Base-by-base conservation (phyloP, 805 yeast genomes). In the Wickerhamiella alocasiicola region DNA sequence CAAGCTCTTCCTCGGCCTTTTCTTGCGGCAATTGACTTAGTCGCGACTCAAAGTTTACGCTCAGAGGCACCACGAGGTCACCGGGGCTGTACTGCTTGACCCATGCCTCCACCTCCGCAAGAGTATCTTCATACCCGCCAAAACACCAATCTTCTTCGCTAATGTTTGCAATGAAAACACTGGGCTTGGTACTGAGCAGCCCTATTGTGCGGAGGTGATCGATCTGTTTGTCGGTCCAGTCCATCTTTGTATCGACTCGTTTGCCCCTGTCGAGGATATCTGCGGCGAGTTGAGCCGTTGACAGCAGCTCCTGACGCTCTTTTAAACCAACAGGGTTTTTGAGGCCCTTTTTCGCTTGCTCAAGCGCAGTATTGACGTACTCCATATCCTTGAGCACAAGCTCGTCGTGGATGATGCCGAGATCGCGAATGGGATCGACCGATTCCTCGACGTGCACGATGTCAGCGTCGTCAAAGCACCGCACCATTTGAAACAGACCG, bases 161-260 rank as follows among this genome's bases (percentile, higher is more conserved):
- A 15, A 82, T 76, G 53, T 85, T 85, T 45, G 83, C 67, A 36
- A 85, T 57, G 46, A 78, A 77, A 12, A 84, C 72, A 2, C 87
- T 75, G n/a, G 95, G 95, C 55, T 85, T 85, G 3, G 94, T 85
- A 1, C 95, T 84, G 37, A 85, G 61, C 38, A 85, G 71, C 51
- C 75, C 78, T 65, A 81, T 72, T 27, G 71, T 67, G 13, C 47
- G 47, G 25, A 51, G 39, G 19, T 40, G 44, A 13, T 27, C 43
- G 20, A 44, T 33, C 31, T 84, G 91, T 20, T 70, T 71, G 23
- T 66, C 63, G 13, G 70, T 64, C 84, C 91, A 81, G 4, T 56
- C 55, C 29, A 66, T 20, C 12, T 31, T 70, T 38, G 71, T 66
- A 39, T 76, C 74, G 33, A 78, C 73, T 52, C 82, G 68, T 49